These are phyloP conservation scores for Globisporangium mamillatum DNA, from an alignment of 352 stramenopile genomes.

Conservation along the genomic window DNA sequence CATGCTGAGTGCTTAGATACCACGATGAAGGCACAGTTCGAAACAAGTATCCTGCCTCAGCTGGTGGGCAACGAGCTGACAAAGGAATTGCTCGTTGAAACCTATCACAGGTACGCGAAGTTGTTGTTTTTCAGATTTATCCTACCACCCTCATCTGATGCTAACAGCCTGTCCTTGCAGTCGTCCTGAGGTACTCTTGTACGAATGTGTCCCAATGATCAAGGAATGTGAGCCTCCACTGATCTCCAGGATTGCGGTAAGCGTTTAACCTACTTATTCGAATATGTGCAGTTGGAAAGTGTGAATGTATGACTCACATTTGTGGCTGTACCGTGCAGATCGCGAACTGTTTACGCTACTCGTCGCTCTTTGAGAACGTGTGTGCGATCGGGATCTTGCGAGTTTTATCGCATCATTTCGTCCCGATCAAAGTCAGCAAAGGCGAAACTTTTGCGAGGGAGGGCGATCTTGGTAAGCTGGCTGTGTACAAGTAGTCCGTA, in stretches of 20 bases:
- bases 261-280: not conserved
- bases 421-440: conserved; percentile 42
- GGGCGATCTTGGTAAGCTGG: conserved; percentile 46
- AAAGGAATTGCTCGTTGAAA: conserved; percentile 73
- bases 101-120: conserved; percentile 47
- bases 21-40: conserved; percentile 36
- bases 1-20: conserved; percentile 41
- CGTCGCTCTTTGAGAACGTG: conserved; percentile 78
- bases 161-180: conserved; percentile 21
- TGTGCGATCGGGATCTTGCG: conserved; percentile 77
- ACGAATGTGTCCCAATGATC: conserved; percentile 40
- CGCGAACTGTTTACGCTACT: conserved; percentile 74
- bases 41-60: conserved; percentile 51
- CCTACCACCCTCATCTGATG: not conserved
- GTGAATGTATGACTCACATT: not conserved
- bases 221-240: conserved; percentile 42
- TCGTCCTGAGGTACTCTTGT: conserved; percentile 50
- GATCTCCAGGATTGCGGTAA: conserved; percentile 72
- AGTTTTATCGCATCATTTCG: conserved; percentile 76
- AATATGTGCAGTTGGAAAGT: not conserved
- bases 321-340: conserved; percentile 37
- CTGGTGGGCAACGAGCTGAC: conserved; percentile 63
- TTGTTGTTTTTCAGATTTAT: not conserved
- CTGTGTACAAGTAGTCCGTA: not conserved
- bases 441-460: conserved; percentile 68